Evolutionary conservation across 805 yeast genomes (phyloP).

Genomic region (Wickerhamiella domercqiae): DNA sequence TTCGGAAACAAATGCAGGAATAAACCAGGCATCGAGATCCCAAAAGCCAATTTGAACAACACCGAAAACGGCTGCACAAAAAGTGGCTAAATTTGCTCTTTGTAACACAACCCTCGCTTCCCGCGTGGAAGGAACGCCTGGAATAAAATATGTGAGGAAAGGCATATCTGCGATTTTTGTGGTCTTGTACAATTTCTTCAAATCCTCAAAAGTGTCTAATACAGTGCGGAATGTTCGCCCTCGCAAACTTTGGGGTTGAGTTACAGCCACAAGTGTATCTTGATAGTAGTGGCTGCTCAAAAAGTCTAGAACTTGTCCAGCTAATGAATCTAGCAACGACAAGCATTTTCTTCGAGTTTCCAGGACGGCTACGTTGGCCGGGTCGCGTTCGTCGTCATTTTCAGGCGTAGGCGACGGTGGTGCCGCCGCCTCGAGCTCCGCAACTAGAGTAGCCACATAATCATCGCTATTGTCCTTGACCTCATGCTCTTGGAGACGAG

Average conservation of each 20-base stretch:
- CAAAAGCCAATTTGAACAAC: conserved; percentile 76
- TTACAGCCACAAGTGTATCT: conserved; percentile 53
- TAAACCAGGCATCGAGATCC: conserved; percentile 66
- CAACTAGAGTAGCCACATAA: not conserved
- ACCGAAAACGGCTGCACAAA: conserved; percentile 74
- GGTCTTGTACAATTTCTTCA: conserved; percentile 42
- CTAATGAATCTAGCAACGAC: conserved; percentile 65
- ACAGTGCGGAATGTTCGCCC: conserved; percentile 45
- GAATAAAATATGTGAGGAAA: conserved; percentile 9
- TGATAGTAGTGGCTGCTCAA: conserved; percentile 56
- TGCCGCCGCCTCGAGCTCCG: not conserved
- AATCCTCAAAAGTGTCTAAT: conserved; percentile 62
- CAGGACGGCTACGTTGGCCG: conserved; percentile 8
- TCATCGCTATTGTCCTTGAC: not conserved
- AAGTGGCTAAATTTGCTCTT: conserved; percentile 77
- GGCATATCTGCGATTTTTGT: conserved; percentile 9
- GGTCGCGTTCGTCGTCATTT: not conserved
- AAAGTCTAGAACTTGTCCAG: conserved; percentile 62
- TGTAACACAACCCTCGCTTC: conserved; percentile 47
- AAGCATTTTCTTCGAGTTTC: conserved; percentile 21
- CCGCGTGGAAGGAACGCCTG: conserved; percentile 9
- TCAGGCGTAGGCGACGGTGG: not conserved
- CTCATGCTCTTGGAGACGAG: too few relatives aligned
- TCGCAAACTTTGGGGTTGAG: conserved; percentile 49
- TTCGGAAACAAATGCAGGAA: conserved; percentile 75